Base-by-base conservation (phyloP, 108 stramenopile species). In the Discostella stelligeroides region DNA sequence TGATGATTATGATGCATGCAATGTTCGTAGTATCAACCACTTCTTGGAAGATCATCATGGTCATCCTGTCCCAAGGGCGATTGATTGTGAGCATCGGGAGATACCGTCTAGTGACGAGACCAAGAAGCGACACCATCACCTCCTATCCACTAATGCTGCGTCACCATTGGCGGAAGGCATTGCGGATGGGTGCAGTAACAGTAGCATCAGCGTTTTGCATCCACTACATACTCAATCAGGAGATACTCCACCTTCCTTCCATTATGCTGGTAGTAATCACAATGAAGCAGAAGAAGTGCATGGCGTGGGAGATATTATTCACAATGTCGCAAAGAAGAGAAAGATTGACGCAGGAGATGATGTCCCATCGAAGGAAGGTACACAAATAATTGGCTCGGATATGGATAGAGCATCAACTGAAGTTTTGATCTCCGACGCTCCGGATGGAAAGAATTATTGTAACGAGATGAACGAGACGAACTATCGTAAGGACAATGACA, bases 391-490 rank as follows among this genome's bases (percentile, higher is more conserved):
- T 6, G 10, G 9, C 12, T 18, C 14, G 3, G 20, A 8, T 55
- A 14, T 55, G 2, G 14, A 27, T 55, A 17, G 54, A 55, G 12
- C 54, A 55, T 30, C 54, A 3, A 20, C 7, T 14, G 54, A 11
- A 55, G 20, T 29, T 14, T 30, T 3, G 20, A 55, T 34, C 34
- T 3, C 6, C 34, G 54, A 11, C 17, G 2, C 17, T 7, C 7
- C 54, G 20, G 18, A 66, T 37, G 30, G 30, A 66, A 25, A 25
- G 17, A 47, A 63, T 63, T 4, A 42, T 13, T 43, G 13, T 11
- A 61, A 43, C 7, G 21, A 13, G 39, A 34, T 7, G 18, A 37
- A 20, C 12, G 58, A 59, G 3, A 30, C 27, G 7, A 40, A 2
- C 3, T 3, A 37, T 38, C 29, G 2, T 20, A 10, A 43, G 8